Conservation (phyloP, 1,139 yeast species). For the Williopsis jadinii region DNA sequence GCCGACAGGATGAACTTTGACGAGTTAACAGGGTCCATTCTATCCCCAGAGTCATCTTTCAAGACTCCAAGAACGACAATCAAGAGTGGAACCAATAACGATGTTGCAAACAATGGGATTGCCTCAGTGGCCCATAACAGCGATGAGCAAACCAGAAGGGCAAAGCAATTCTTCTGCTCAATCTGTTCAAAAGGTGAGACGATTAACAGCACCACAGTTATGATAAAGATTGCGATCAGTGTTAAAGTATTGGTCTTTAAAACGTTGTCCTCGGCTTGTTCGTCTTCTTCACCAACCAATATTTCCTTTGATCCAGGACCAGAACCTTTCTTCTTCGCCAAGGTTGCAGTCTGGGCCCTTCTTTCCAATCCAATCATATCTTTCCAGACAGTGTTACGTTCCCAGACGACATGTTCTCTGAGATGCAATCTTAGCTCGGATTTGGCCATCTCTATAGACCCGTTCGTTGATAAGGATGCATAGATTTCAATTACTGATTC, state of each 20-base stretch:
- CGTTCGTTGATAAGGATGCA: slow-evolving; percentile 32
- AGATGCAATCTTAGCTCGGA: slow-evolving; percentile 68
- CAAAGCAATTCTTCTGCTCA: slow-evolving; percentile 73
- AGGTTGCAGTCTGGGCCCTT: slow-evolving; percentile 48
- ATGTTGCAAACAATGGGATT: slow-evolving; percentile 80
- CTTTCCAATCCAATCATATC: slow-evolving; percentile 90
- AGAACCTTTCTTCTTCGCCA: slow-evolving; percentile 23
- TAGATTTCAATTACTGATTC: slow-evolving; percentile 42
- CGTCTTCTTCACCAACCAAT: slow-evolving; percentile 18
- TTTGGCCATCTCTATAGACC: slow-evolving; percentile 43
- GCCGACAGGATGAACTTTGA: slow-evolving; percentile 70
- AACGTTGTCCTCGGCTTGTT: slow-evolving; percentile 11
- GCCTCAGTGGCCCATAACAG: slow-evolving; percentile 93
- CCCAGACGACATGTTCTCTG: slow-evolving; percentile 94
- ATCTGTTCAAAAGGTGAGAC: slow-evolving; percentile 55
- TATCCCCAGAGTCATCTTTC: slow-evolving; percentile 44
- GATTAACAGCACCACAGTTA: slow-evolving; percentile 43
- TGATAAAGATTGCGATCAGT: slow-evolving; percentile 35
- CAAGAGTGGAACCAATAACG: slow-evolving; percentile 72
- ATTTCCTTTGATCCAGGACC: slow-evolving; percentile 13
- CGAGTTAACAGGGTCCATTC: slow-evolving; percentile 59
- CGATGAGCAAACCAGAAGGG: slow-evolving; percentile 72
- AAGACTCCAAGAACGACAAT: slow-evolving; percentile 69
- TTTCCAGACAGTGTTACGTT: slow-evolving; percentile 94
- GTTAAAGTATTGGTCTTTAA: slow-evolving; percentile 28